These are phyloP conservation scores for Hypoxylon sp. DNA, from an alignment of 2,329 filamentous ascomycete species.

Conservation along the genomic window DNA sequence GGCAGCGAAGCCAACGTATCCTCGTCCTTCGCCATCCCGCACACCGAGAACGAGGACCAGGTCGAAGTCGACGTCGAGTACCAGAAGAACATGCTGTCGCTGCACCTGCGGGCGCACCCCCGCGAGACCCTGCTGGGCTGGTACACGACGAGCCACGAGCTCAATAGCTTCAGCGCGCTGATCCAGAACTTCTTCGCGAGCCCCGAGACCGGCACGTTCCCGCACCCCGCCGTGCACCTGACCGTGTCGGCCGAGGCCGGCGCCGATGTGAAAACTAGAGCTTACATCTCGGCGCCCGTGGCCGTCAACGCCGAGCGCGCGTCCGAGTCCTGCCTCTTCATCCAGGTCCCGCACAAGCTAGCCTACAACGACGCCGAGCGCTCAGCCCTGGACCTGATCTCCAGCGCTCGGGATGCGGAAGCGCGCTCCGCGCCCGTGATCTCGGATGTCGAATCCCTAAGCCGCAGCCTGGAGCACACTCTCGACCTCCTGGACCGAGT, in stretches of 20 bases:
- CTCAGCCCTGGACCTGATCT: slow-evolving; percentile 81
- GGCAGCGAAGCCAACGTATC: slow-evolving; percentile 96
- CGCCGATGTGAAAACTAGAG: slow-evolving; percentile 87
- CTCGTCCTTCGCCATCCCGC: slow-evolving; percentile 96
- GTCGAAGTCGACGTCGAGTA: slow-evolving; percentile 99
- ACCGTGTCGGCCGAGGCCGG: slow-evolving; percentile 93
- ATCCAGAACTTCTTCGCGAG: slow-evolving; percentile 99
- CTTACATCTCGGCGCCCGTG: slow-evolving; percentile 96
- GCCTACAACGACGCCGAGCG: slow-evolving; percentile 80
- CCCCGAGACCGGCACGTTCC: slow-evolving; percentile 96
- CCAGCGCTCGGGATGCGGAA: slow-evolving; percentile 83
- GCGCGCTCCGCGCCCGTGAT: slow-evolving; percentile 78
- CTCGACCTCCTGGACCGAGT: slow-evolving; percentile 91
- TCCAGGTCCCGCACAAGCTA: slow-evolving; percentile 95
- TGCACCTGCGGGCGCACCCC: slow-evolving; percentile 94
- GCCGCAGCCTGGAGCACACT: slow-evolving; percentile 88
- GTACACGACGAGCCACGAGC: slow-evolving; percentile 97
- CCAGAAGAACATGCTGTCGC: slow-evolving; percentile 98
- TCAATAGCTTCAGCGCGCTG: slow-evolving; percentile 98
- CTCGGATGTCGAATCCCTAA: slow-evolving; percentile 90
- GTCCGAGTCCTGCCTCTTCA: slow-evolving; percentile 96
- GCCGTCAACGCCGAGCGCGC: slow-evolving; percentile 95
- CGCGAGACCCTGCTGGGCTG: slow-evolving; percentile 95
- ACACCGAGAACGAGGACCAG: slow-evolving; percentile 98
- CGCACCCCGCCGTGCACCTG: slow-evolving; percentile 96